These are phyloP conservation scores for Craspedostauros australis DNA, from an alignment of 108 stramenopile genomes.

Conservation along the genomic window DNA sequence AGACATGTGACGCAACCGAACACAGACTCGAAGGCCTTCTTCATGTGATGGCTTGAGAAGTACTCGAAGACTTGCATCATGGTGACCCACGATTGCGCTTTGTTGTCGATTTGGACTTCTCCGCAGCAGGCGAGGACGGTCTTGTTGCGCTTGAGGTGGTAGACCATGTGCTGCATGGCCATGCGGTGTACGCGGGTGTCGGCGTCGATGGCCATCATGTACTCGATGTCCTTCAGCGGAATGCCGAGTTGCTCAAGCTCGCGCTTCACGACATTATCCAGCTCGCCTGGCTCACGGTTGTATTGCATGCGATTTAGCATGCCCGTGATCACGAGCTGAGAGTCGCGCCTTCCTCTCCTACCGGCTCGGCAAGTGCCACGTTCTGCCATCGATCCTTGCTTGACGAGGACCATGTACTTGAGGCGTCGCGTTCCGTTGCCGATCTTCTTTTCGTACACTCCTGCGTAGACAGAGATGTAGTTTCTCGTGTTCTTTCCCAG, in stretches of 20 bases:
- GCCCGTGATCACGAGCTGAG: constrained; percentile 49
- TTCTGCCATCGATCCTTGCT: constrained; percentile 45
- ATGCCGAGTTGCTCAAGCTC: constrained; percentile 39
- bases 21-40: constrained; percentile 49
- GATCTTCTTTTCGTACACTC: constrained; percentile 33
- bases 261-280: constrained; percentile 40
- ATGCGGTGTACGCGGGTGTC: constrained; percentile 42
- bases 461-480: constrained; percentile 39
- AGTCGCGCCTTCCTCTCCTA: constrained; percentile 55
- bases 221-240: constrained; percentile 41
- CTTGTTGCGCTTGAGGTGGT: constrained; percentile 39
- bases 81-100: constrained; percentile 44
- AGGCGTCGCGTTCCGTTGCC: constrained; percentile 19
- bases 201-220: constrained; percentile 52
- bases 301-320: constrained; percentile 53
- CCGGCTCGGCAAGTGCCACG: constrained; percentile 40
- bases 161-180: constrained; percentile 41
- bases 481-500: constrained; percentile 38
- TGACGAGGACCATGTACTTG: constrained; percentile 50
- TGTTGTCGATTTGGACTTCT: constrained; percentile 58
- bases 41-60: constrained; percentile 51
- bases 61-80: constrained; percentile 61
- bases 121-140: constrained; percentile 45
- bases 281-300: constrained; percentile 34
- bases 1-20: constrained; percentile 59